phyloP scores from a whole-genome alignment of 257 asterid species.

The Galeopsis tetrahit region DNA sequence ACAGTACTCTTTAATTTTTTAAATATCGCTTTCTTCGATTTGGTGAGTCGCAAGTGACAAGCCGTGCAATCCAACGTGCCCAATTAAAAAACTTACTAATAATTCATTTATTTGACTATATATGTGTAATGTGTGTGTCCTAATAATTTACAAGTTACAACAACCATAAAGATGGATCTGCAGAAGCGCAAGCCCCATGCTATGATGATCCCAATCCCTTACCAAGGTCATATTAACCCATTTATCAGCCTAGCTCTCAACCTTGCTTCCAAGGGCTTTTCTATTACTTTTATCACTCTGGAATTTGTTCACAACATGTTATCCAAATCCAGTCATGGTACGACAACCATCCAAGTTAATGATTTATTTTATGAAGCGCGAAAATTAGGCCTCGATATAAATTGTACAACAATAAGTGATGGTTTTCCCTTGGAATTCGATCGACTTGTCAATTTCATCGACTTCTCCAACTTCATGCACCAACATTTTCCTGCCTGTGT shows the following conservation, averaged over 20 bases:
- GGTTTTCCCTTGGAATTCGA: conserved; percentile 50
- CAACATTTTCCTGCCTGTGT: conserved; percentile 44
- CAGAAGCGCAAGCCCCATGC: conserved; percentile 17
- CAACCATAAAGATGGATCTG: too few species aligned
- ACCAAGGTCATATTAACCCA: conserved; percentile 54
- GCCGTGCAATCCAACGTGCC: too few species aligned
- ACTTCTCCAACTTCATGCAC: conserved; percentile 35
- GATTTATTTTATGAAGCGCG: conserved; percentile 42
- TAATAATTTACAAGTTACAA: too few species aligned
- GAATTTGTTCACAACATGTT: conserved; percentile 26
- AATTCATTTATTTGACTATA: too few species aligned
- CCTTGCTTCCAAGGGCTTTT: conserved; percentile 55
- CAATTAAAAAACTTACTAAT: too few species aligned
- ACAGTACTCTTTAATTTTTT: too few species aligned
- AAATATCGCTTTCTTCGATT: too few species aligned
- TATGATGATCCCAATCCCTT: conserved; percentile 31
- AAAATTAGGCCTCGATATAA: conserved; percentile 49
- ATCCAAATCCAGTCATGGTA: background rate
- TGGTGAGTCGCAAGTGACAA: too few species aligned
- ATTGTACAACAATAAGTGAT: conserved; percentile 45
- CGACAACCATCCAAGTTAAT: background rate
- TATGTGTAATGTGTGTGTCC: too few species aligned
- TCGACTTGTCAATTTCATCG: conserved; percentile 29
- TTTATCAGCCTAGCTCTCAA: conserved; percentile 51
- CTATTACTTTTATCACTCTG: conserved; percentile 28